Conservation (phyloP, 1,139 yeast species). For the Nematodospora anomalae region DNA sequence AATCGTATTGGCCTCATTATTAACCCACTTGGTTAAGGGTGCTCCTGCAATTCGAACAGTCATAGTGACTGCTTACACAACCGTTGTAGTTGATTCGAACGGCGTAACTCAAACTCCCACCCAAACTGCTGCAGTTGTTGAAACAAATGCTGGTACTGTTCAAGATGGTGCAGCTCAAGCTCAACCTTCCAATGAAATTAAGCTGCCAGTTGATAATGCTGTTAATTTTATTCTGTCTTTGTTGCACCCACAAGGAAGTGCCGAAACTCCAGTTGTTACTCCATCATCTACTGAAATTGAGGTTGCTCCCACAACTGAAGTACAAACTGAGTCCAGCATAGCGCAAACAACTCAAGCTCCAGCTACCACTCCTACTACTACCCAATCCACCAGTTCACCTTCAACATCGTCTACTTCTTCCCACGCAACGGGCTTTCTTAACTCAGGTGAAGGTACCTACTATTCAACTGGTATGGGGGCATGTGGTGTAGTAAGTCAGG, state of each 20-base stretch:
- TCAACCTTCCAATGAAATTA: no score
- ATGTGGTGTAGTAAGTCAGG: constrained; percentile 52
- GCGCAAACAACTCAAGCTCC: constrained; percentile 14
- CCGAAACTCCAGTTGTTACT: constrained; percentile 14
- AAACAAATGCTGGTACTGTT: constrained; percentile 13
- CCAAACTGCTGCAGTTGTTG: constrained; percentile 16
- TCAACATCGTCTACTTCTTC: constrained; percentile 19
- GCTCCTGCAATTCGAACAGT: constrained; percentile 27
- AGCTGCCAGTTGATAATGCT: constrained; percentile 14
- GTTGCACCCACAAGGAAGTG: constrained; percentile 3
- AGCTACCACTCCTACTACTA: constrained; percentile 22
- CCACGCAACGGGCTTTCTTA: constrained; percentile 10
- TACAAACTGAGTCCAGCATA: constrained; percentile 19
- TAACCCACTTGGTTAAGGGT: constrained; percentile 17
- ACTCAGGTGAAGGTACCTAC: constrained; percentile 59
- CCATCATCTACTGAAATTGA: constrained; percentile 2
- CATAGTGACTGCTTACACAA: constrained; percentile 17
- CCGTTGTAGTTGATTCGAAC: constrained; percentile 17
- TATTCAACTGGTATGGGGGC: constrained; percentile 62
- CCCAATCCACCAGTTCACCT: constrained; percentile 21
- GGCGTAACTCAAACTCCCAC: constrained; percentile 13
- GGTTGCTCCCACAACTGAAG: constrained; percentile 23
- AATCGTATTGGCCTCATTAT: constrained; percentile 14
- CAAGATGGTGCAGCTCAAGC: constrained; percentile 15
- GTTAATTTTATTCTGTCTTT: constrained; percentile 18